A percentile compares a stretch with the other conserved stretches of the same genome.
phyloP scores from a whole-genome alignment of 75 land plant species.

The Sequoiadendron giganteum region DNA sequence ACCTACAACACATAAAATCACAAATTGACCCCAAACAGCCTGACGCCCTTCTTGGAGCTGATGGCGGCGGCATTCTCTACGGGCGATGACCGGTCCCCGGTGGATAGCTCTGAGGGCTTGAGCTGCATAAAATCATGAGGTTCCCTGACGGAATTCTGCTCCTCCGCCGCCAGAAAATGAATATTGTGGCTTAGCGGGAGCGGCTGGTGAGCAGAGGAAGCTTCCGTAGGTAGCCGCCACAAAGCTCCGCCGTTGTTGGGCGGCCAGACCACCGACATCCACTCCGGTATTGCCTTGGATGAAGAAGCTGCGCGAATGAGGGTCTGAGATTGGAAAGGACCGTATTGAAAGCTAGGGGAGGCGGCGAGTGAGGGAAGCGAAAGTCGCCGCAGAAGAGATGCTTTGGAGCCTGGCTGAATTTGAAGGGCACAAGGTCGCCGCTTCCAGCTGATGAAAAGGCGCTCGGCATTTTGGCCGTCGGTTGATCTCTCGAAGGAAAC shows the following conservation, averaged over 20 bases:
- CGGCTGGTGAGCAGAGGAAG: neutral
- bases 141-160: neutral
- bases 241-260: neutral
- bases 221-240: no score
- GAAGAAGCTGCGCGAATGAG: neutral
- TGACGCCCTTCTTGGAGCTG: neutral
- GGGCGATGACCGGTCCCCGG: neutral
- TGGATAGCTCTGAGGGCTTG: neutral
- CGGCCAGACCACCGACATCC: neutral
- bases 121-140: neutral
- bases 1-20: neutral
- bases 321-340: neutral
- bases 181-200: neutral
- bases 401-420: neutral
- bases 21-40: neutral
- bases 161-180: neutral
- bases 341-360: neutral
- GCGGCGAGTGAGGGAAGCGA: neutral
- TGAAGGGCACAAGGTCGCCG: neutral
- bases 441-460: neutral
- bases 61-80: neutral
- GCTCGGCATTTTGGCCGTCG: neutral
- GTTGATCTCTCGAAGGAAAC: conserved; percentile 33
- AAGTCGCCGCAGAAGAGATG: neutral
- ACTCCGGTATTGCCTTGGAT: neutral